Base-by-base conservation (phyloP, 2,329 filamentous ascomycete species). In the Cytospora chrysosperma region DNA sequence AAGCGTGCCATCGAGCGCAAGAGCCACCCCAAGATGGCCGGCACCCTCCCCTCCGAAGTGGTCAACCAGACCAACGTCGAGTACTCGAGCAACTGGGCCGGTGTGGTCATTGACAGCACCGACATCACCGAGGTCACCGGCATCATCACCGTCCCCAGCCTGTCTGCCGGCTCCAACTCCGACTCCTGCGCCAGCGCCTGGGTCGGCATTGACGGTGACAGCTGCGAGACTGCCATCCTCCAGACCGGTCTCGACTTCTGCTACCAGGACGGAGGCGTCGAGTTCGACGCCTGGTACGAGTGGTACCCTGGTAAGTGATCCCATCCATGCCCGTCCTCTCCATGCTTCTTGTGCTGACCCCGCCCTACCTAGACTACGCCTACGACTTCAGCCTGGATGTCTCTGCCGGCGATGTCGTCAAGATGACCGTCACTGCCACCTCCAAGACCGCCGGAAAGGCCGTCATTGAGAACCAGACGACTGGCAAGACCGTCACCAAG, bases 161-260 rank as follows among this genome's bases (percentile, higher is more conserved):
- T 78, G 2, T 72, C 70, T 12, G 75, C 75, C 9, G n/a, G 43
- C n/a, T 21, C 10, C 17, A 70, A 68, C 24, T 71, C 72, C 17
- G 27, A 74, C 24, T 79, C 81, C 66, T 78, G 79, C 49, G 80
- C 78, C 21, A 79, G 81, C 4, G 82, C 81, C 8, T 86, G 84
- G 84, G 83, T 87, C 9, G 84, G 84, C 24, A 86, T 87, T 60
- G 84, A 87, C 60, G 61, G 61, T 28, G 50, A 63, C 26, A 55
- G 50, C 85, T 82, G 71, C 70, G n/a, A 24, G 10, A 52, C 34
- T 3, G 81, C 83, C 12, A 85, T 85, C 56, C 73, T 86, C 2
- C 83, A 86, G 70, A 82, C 83, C 1, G 84, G 84, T 30, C 72
- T 86, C 43, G 83, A 86, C 71, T 83, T 84, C 70, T 80, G 78